Evolutionary conservation across 441 rosid species (phyloP).

Genomic region (Populus trichocarpa): DNA sequence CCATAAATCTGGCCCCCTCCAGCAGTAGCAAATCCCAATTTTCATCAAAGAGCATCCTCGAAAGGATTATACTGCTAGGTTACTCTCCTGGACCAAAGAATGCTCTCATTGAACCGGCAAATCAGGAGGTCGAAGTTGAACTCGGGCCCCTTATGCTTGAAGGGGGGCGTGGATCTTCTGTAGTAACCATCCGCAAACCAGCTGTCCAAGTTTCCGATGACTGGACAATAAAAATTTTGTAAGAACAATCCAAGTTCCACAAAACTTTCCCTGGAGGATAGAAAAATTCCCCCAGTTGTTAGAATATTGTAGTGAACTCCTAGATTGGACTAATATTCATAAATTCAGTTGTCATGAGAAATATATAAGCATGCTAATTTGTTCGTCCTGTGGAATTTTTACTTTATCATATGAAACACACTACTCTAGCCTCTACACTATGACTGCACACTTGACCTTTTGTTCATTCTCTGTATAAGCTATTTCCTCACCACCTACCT

Average conservation of each 20-base stretch:
- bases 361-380: not conserved
- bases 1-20: conserved; percentile 40
- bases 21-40: conserved; percentile 36
- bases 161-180: conserved; percentile 40
- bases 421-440: too few relatives aligned
- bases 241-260: conserved; percentile 15
- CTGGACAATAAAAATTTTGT: conserved; percentile 75
- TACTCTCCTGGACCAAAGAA: conserved; percentile 42
- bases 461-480: too few relatives aligned
- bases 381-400: not conserved
- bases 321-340: not conserved
- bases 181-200: conserved; percentile 78
- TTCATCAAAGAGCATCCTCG: conserved; percentile 55
- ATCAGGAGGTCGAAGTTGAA: conserved; percentile 54
- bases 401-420: not conserved
- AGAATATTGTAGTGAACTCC: not conserved
- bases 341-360: not conserved
- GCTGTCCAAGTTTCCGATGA: conserved; percentile 71
- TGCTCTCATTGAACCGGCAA: conserved; percentile 66
- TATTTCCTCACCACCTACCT: too few relatives aligned
- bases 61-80: conserved; percentile 83
- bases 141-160: conserved; percentile 58
- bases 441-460: too few relatives aligned
- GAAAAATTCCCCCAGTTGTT: not conserved
- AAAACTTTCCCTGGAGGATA: not conserved